Conservation (phyloP, 129 eudicot genomes). For the Flaveria ramosissima region DNA sequence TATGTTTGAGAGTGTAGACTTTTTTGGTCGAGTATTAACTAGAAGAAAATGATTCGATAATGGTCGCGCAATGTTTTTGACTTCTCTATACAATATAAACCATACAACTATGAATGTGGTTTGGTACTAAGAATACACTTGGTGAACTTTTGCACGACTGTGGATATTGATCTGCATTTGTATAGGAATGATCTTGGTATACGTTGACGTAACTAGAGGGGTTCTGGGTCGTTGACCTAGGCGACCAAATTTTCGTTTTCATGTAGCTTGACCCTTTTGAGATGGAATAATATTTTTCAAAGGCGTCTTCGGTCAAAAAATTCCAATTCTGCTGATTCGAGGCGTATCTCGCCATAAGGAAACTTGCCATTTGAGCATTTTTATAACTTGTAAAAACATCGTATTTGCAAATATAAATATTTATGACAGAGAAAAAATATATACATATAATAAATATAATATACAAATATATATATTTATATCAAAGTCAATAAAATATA, state of each 20-base stretch:
- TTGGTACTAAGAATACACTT: not conserved
- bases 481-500: too few species aligned
- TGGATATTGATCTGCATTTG: slow-evolving; percentile 3
- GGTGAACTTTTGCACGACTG: not conserved
- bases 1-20: slow-evolving; percentile 20
- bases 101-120: slow-evolving; percentile 9
- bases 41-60: slow-evolving; percentile 30
- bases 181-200: slow-evolving; percentile 14
- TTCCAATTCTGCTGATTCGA: too few species aligned
- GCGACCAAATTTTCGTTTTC: not conserved
- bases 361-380: too few species aligned
- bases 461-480: too few species aligned
- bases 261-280: not conserved
- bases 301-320: too few species aligned
- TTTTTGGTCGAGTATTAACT: slow-evolving; percentile 15
- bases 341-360: too few species aligned
- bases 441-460: too few species aligned
- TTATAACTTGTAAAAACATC: too few species aligned
- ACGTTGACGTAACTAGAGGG: not conserved
- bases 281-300: too few species aligned
- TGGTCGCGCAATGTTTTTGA: slow-evolving; percentile 24
- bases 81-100: slow-evolving; percentile 17
- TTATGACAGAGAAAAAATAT: too few species aligned
- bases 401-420: too few species aligned
- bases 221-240: not conserved